These are phyloP conservation scores for Penicillium hordei DNA, from an alignment of 2,329 filamentous ascomycete genomes.

Conservation along the genomic window DNA sequence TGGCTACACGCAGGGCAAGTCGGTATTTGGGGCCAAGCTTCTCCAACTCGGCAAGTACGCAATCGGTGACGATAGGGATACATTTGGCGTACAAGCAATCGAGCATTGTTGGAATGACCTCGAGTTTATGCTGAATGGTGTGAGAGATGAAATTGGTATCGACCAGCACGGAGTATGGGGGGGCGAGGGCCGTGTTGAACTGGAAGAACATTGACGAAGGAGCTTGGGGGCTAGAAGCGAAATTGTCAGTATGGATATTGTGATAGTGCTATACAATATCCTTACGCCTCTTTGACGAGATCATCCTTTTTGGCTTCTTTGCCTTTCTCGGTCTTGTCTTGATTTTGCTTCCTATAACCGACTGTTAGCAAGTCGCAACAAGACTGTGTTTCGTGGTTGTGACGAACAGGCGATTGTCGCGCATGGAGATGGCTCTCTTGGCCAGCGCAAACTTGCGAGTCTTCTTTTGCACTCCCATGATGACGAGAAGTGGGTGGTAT, in stretches of 20 bases:
- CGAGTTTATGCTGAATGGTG: slow-evolving; percentile 86
- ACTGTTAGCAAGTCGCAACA: slow-evolving; percentile 1
- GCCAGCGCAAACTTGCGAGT: slow-evolving; percentile 87
- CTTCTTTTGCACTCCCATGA: slow-evolving; percentile 87
- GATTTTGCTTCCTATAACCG: slow-evolving; percentile 19
- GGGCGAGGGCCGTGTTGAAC: slow-evolving; percentile 81
- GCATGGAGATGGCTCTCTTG: slow-evolving; percentile 79
- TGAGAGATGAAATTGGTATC: slow-evolving; percentile 92
- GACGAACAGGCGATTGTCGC: slow-evolving; percentile 67
- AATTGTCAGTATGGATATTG: slow-evolving; percentile 8
- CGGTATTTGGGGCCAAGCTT: slow-evolving; percentile 88
- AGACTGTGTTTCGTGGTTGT: background rate
- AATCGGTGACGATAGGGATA: slow-evolving; percentile 81
- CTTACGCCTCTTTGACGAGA: slow-evolving; percentile 25
- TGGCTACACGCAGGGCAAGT: slow-evolving; percentile 78
- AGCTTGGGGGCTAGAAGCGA: slow-evolving; percentile 63
- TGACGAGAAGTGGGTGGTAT: slow-evolving; percentile 7
- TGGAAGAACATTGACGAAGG: slow-evolving; percentile 84
- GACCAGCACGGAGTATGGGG: slow-evolving; percentile 77
- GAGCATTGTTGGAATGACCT: slow-evolving; percentile 85
- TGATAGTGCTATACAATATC: slow-evolving; percentile 1
- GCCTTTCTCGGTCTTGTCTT: slow-evolving; percentile 21
- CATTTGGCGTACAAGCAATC: slow-evolving; percentile 91
- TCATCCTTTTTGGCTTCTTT: slow-evolving; percentile 22
- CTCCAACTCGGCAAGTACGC: slow-evolving; percentile 81